These are phyloP conservation scores for Candida ulmi DNA, from an alignment of 805 yeast species.

Conservation along the genomic window DNA sequence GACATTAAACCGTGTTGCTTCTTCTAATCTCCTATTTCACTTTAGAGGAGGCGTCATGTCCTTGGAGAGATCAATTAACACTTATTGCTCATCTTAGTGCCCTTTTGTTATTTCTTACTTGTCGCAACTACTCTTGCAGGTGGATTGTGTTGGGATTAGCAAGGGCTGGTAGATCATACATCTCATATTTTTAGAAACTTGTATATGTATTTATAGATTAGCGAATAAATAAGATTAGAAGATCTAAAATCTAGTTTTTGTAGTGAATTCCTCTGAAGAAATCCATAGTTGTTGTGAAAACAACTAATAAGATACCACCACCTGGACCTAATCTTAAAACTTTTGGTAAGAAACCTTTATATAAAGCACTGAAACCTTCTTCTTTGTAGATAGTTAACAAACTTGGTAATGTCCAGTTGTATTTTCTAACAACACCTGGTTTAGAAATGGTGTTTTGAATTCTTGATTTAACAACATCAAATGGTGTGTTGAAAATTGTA, in stretches of 20 bases:
- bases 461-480: constrained; percentile 95
- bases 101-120: constrained; percentile 37
- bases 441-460: constrained; percentile 69
- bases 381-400: constrained; percentile 69
- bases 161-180: constrained; percentile 74
- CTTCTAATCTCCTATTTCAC: constrained; percentile 20
- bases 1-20: constrained; percentile 73
- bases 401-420: constrained; percentile 89
- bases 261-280: constrained; percentile 57
- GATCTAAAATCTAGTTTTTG: constrained; percentile 4
- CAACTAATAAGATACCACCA: constrained; percentile 96
- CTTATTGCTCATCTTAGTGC: constrained; percentile 60
- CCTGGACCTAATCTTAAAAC: constrained; percentile 98
- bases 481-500: constrained; percentile 92
- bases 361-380: constrained; percentile 88
- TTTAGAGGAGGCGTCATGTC: constrained; percentile 60
- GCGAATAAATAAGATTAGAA: background rate
- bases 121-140: constrained; percentile 33
- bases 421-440: constrained; percentile 77
- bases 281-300: constrained; percentile 93
- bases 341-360: constrained; percentile 96
- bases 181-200: constrained; percentile 12
- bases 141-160: constrained; percentile 30
- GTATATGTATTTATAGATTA: background rate
- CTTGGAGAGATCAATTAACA: constrained; percentile 51